Percentiles rank a stretch among this genome's conserved stretches.
Conservation (phyloP, 2,329 filamentous ascomycete genomes). For the Microcera coccophila region DNA sequence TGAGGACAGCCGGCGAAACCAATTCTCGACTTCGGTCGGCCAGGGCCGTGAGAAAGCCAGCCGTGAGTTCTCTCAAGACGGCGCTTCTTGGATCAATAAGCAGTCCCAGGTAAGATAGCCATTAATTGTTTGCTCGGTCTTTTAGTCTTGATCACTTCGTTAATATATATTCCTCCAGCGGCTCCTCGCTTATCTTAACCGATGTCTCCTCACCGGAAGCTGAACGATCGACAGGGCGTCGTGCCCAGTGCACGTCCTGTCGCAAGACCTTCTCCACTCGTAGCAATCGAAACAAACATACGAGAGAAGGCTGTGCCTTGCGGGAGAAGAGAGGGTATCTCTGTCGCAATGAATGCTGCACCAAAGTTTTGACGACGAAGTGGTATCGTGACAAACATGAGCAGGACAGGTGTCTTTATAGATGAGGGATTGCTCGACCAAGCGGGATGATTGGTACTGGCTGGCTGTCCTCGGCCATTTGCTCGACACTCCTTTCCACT, state of each 20-base stretch:
- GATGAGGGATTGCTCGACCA: background rate
- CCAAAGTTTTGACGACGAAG: conserved; percentile 23
- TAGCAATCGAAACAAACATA: conserved; percentile 33
- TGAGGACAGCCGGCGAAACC: conserved; percentile 11
- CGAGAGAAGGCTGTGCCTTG: conserved; percentile 26
- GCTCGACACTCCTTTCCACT: no score
- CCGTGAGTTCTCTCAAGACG: background rate
- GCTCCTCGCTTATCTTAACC: conserved; percentile 10
- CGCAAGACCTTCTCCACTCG: conserved; percentile 28
- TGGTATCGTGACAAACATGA: conserved; percentile 31
- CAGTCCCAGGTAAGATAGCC: conserved; percentile 10
- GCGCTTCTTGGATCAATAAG: conserved; percentile 6
- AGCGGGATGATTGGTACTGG: background rate
- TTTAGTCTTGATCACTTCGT: no score
- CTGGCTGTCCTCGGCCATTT: no score
- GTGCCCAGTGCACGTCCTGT: conserved; percentile 21
- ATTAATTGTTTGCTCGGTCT: no score
- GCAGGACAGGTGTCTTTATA: conserved; percentile 24
- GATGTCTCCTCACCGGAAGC: conserved; percentile 9
- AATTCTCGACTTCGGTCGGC: conserved; percentile 7
- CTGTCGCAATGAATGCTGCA: conserved; percentile 26
- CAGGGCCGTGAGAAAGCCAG: background rate
- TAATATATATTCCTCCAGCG: conserved; percentile 1
- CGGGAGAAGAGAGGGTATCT: conserved; percentile 20
- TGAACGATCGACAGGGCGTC: conserved; percentile 6